These are phyloP conservation scores for Pythium scleroteichum DNA, from an alignment of 352 stramenopile species.

Conservation along the genomic window DNA sequence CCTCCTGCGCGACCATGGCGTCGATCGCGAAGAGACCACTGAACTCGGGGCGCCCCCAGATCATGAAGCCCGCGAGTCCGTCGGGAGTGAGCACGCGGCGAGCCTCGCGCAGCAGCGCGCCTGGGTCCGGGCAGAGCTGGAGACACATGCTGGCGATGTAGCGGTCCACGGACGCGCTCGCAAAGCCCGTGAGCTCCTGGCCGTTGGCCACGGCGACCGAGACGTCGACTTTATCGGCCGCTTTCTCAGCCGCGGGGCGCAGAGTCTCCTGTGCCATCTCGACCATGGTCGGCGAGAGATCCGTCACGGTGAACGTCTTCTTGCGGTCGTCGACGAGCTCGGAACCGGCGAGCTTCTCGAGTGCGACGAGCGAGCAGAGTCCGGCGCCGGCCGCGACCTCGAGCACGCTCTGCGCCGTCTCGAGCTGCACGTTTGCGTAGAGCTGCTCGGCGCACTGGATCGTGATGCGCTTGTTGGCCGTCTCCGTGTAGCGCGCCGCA, in stretches of 20 bases:
- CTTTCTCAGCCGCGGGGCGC: background rate
- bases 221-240: conserved; percentile 30
- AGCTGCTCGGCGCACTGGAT: conserved; percentile 45
- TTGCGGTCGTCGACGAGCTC: conserved; percentile 22
- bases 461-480: conserved; percentile 49
- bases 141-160: conserved; percentile 56
- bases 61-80: conserved; percentile 54
- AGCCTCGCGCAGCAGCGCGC: conserved; percentile 49
- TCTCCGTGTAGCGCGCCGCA: conserved; percentile 44
- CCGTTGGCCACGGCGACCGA: conserved; percentile 37
- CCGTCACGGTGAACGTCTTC: conserved; percentile 39
- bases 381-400: conserved; percentile 52
- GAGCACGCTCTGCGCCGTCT: conserved; percentile 38
- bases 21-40: conserved; percentile 43
- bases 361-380: conserved; percentile 43
- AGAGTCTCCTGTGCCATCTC: conserved; percentile 37
- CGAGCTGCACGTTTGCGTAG: conserved; percentile 55
- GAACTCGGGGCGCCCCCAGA: conserved; percentile 50
- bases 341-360: conserved; percentile 24
- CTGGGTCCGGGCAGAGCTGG: conserved; percentile 47
- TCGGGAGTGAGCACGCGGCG: conserved; percentile 39
- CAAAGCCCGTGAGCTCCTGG: conserved; percentile 41
- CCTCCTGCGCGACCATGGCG: conserved; percentile 29
- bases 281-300: conserved; percentile 51
- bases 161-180: conserved; percentile 39